phyloP scores from a whole-genome alignment of 1,284 basidiomycete genomes.

The Irpex rosettiformis region DNA sequence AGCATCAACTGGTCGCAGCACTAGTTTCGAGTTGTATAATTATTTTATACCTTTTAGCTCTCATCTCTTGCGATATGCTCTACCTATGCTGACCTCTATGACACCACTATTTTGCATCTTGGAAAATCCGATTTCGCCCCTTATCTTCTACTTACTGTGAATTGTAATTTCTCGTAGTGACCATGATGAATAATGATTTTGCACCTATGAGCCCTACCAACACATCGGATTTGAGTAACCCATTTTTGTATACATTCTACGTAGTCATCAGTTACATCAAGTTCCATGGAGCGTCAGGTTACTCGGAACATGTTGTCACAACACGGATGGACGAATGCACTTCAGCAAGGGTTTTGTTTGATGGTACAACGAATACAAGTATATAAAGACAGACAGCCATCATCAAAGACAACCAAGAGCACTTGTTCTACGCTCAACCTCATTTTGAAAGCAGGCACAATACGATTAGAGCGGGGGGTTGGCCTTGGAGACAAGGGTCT shows the following conservation, averaged over 20 bases:
- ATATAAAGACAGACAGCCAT: neutral
- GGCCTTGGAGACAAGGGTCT: constrained; percentile 47
- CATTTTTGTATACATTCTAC: no score
- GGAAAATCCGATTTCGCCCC: constrained; percentile 1
- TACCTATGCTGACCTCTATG: neutral
- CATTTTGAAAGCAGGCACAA: neutral
- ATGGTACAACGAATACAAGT: constrained; percentile 1
- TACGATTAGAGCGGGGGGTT: constrained; percentile 13
- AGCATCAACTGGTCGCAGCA: constrained; percentile 90
- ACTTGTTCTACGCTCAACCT: neutral
- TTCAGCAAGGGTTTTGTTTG: neutral
- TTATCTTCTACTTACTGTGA: constrained; percentile 9
- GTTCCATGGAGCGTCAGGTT: no score
- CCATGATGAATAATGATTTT: neutral
- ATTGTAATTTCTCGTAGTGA: constrained; percentile 9
- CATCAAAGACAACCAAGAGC: neutral
- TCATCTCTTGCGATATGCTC: neutral
- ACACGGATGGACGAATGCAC: neutral
- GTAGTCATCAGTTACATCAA: no score
- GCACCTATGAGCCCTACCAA: neutral
- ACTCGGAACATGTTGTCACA: neutral
- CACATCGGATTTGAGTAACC: neutral
- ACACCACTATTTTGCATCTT: neutral
- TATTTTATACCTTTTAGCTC: neutral
- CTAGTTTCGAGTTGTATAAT: constrained; percentile 20